Evolutionary conservation across 208 protist genomes (phyloP).

Genomic region (Trypanosoma brucei): DNA sequence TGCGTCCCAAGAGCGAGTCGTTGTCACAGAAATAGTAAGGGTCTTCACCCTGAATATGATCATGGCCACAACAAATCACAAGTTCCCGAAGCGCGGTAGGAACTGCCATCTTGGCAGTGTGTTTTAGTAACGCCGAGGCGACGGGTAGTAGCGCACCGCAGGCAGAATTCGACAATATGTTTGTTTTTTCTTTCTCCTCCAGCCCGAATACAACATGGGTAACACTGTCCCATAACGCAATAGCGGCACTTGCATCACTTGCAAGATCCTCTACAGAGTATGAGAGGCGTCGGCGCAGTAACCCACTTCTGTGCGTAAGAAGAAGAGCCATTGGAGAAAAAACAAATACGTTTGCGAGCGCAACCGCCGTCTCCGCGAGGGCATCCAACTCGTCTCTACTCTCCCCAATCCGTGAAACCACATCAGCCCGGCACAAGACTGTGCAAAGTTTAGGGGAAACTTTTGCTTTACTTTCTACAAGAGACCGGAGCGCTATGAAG

Average conservation of each 20-base stretch:
- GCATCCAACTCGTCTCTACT: conserved; percentile 35
- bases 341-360: conserved; percentile 40
- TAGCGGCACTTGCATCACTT: conserved; percentile 25
- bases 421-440: conserved; percentile 53
- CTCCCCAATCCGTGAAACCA: conserved; percentile 44
- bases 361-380: conserved; percentile 51
- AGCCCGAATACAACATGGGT: conserved; percentile 63
- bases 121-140: conserved; percentile 44
- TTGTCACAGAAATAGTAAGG: conserved; percentile 47
- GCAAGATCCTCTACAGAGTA: conserved; percentile 18
- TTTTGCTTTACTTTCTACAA: conserved; percentile 12
- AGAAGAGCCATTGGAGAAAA: conserved; percentile 57
- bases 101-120: conserved; percentile 28
- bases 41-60: conserved; percentile 70
- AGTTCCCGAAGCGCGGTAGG: conserved; percentile 44
- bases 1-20: conserved; percentile 17
- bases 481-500: conserved; percentile 66
- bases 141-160: conserved; percentile 30
- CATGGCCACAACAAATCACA: conserved; percentile 74
- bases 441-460: conserved; percentile 11
- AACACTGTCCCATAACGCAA: conserved; percentile 58
- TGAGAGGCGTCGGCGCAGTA: conserved; percentile 30
- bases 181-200: conserved; percentile 27
- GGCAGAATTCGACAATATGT: conserved; percentile 48
- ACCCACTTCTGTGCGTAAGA: conserved; percentile 63